Percentiles rank a stretch among this genome's conserved stretches.
Conservation (phyloP, 768 basidiomycete species). For the Leccinum disarticulatum region DNA sequence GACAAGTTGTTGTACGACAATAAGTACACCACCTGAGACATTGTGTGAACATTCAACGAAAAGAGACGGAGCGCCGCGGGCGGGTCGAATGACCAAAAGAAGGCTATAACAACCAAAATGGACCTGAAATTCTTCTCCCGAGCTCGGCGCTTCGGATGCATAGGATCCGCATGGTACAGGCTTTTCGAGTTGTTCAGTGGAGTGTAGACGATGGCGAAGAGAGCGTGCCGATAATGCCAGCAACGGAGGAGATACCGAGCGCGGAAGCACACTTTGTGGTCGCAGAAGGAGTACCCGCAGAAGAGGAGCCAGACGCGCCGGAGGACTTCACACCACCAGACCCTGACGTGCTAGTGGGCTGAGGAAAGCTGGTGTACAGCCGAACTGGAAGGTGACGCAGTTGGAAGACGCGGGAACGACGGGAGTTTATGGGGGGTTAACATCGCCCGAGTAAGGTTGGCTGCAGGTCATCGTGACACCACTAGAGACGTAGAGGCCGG, state of each 20-base stretch:
- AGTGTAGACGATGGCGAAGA: slow-evolving; percentile 32
- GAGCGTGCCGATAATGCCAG: slow-evolving; percentile 35
- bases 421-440: slow-evolving; percentile 42
- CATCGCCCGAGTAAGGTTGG: slow-evolving; percentile 40
- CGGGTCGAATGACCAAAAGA: too few relatives aligned
- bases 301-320: slow-evolving; percentile 7
- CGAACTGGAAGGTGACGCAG: slow-evolving; percentile 39
- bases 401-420: slow-evolving; percentile 42
- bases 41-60: too few relatives aligned
- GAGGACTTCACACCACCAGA: slow-evolving; percentile 14
- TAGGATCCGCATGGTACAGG: too few relatives aligned
- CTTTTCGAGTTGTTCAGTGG: background rate
- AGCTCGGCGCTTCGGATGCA: too few relatives aligned
- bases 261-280: slow-evolving; percentile 27
- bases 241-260: slow-evolving; percentile 32
- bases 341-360: background rate
- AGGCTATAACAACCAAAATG: too few relatives aligned
- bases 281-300: slow-evolving; percentile 15
- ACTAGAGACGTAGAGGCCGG: slow-evolving; percentile 46
- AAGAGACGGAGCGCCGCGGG: too few relatives aligned
- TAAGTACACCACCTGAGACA: too few relatives aligned
- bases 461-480: slow-evolving; percentile 45
- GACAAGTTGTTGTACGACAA: too few relatives aligned
- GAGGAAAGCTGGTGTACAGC: slow-evolving; percentile 35
- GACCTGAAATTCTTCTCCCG: too few relatives aligned